These are phyloP conservation scores for Fusarium clavum DNA, from an alignment of 2,329 filamentous ascomycete genomes.

Conservation along the genomic window DNA sequence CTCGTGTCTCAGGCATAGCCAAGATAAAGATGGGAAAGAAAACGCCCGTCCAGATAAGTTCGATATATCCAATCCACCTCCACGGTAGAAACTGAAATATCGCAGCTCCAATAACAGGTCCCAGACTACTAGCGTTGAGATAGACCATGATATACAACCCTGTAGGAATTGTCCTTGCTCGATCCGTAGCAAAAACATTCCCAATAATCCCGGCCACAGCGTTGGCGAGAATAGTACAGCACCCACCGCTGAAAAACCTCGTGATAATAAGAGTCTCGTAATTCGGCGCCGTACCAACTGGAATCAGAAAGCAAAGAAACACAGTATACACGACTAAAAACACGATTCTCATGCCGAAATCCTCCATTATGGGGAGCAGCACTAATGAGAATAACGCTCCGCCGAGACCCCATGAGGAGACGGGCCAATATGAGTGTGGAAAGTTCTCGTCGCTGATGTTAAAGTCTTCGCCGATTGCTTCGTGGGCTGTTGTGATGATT, in stretches of 20 bases:
- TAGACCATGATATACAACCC: constrained; percentile 32
- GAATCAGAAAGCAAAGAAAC: constrained; percentile 23
- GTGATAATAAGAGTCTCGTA: constrained; percentile 28
- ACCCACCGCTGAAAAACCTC: constrained; percentile 23
- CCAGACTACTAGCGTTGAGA: constrained; percentile 21
- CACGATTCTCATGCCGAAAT: constrained; percentile 26
- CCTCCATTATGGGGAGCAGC: constrained; percentile 27
- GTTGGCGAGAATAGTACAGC: constrained; percentile 19
- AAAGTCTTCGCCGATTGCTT: constrained; percentile 20
- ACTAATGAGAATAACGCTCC: constrained; percentile 24
- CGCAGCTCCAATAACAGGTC: constrained; percentile 22
- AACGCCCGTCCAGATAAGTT: constrained; percentile 28
- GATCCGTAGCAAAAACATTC: constrained; percentile 14
- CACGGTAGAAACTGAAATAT: constrained; percentile 23
- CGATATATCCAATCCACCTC: constrained; percentile 33
- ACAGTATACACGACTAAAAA: constrained; percentile 18
- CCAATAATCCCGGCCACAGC: constrained; percentile 16
- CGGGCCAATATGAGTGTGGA: constrained; percentile 32
- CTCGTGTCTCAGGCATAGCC: constrained; percentile 28
- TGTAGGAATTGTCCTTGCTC: constrained; percentile 14
- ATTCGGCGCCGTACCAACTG: constrained; percentile 16
- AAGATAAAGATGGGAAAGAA: constrained; percentile 32
- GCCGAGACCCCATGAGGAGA: constrained; percentile 23
- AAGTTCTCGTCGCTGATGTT: constrained; percentile 20
- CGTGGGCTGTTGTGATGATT: constrained; percentile 29